Evolutionary conservation across 176 grass and related monocot genomes (phyloP).

Genomic region (Aegilops bicornis): DNA sequence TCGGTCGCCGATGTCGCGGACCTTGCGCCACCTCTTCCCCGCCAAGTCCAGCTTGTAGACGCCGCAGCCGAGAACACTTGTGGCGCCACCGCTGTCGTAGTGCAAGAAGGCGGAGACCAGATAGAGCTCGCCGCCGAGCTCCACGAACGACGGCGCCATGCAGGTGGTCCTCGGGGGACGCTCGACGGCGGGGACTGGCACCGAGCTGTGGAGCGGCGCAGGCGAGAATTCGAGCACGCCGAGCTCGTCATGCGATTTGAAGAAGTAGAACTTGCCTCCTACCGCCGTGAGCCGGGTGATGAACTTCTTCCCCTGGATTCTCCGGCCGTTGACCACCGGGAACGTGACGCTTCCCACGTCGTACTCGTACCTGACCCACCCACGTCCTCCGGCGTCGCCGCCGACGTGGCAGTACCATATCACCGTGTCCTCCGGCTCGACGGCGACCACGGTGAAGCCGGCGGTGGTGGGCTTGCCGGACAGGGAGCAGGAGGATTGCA

Average conservation of each 20-base stretch:
- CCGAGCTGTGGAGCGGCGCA: not conserved
- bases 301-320: not conserved
- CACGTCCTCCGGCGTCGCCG: not conserved
- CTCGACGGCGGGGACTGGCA: not conserved
- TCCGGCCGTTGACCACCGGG: not conserved
- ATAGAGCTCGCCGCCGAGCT: not conserved
- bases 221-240: not conserved
- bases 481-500: no score
- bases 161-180: not conserved
- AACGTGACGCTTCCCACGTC: not conserved
- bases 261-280: not conserved
- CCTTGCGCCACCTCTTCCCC: not conserved
- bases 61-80: not conserved
- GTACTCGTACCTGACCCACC: not conserved
- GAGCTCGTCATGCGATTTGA: not conserved
- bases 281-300: not conserved
- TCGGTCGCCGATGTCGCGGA: not conserved
- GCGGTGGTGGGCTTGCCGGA: not conserved
- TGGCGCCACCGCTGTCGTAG: not conserved
- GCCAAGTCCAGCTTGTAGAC: not conserved
- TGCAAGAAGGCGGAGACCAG: not conserved
- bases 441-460: conserved; percentile 1
- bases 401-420: not conserved
- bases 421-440: not conserved
- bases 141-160: not conserved